phyloP scores from a whole-genome alignment of 331 rosid species.

The Phaseolus coccineus region DNA sequence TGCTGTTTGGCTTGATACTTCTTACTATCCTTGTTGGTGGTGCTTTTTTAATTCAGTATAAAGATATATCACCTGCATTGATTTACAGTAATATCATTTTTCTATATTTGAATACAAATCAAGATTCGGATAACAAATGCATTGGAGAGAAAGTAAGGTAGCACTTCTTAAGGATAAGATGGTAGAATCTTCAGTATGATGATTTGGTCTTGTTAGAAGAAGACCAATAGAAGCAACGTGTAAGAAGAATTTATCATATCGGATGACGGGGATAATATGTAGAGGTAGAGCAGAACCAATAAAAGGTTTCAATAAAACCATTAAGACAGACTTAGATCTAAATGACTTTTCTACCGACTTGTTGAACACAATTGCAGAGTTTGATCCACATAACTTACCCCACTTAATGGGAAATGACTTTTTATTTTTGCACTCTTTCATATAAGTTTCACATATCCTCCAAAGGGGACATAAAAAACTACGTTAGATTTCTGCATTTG shows the following conservation, averaged over 20 bases:
- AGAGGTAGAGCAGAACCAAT: neutral
- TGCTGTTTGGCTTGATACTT: constrained; percentile 29
- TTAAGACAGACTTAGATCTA: neutral
- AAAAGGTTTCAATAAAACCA: neutral
- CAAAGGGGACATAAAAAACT: neutral
- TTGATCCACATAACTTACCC: neutral
- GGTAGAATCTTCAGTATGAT: neutral
- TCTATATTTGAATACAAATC: neutral
- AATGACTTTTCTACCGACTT: neutral
- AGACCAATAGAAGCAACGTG: neutral
- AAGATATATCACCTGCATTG: neutral
- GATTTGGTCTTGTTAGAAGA: neutral
- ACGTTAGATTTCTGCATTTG: constrained; percentile 2
- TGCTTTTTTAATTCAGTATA: neutral
- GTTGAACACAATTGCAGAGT: neutral
- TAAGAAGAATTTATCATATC: neutral
- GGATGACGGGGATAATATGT: neutral
- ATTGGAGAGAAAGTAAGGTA: neutral
- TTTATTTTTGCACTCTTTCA: neutral
- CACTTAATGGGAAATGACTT: neutral
- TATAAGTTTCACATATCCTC: neutral
- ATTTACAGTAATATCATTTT: neutral
- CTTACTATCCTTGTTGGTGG: constrained; percentile 4
- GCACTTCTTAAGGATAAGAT: neutral
- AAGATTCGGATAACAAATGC: neutral